Conservation (phyloP, 2,329 filamentous ascomycete genomes). For the Cordyceps cateniannulata region DNA sequence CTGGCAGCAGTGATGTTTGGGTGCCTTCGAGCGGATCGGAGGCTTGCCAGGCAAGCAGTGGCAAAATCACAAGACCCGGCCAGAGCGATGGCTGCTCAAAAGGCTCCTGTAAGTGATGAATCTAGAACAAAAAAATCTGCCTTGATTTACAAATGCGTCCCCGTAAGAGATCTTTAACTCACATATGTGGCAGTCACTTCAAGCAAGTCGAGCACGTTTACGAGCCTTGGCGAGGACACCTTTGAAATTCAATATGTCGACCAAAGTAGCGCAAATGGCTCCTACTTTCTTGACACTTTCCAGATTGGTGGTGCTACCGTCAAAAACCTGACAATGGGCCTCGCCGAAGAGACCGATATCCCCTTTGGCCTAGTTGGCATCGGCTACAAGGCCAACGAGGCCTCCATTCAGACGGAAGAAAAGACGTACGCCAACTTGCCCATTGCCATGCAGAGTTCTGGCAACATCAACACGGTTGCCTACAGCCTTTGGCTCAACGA, state of each 20-base stretch:
- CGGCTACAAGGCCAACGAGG: constrained; percentile 52
- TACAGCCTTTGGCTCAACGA: constrained; percentile 67
- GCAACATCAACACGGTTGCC: constrained; percentile 57
- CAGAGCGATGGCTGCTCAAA: constrained; percentile 30
- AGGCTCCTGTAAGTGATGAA: constrained; percentile 38
- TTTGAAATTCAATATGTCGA: constrained; percentile 60
- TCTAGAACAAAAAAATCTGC: neutral
- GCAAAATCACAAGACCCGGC: constrained; percentile 17
- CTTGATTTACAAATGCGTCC: neutral
- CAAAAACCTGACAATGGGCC: constrained; percentile 52
- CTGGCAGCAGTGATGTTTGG: constrained; percentile 61
- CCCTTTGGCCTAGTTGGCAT: constrained; percentile 53
- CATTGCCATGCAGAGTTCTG: constrained; percentile 54
- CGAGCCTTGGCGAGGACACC: constrained; percentile 31
- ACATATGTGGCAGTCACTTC: constrained; percentile 36
- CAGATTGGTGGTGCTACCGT: constrained; percentile 45
- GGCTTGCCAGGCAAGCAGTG: constrained; percentile 30
- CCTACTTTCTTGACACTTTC: constrained; percentile 54
- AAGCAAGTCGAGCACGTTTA: constrained; percentile 39
- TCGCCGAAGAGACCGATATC: constrained; percentile 48
- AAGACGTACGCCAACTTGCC: constrained; percentile 53
- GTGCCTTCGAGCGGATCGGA: constrained; percentile 35
- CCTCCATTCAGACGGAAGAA: constrained; percentile 25
- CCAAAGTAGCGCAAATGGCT: constrained; percentile 47
- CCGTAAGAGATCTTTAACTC: constrained; percentile 14